A percentile compares a stretch with the other conserved stretches of the same genome.
Conservation (phyloP, 2,329 filamentous ascomycete species). For the Apiospora rasikravindrae region DNA sequence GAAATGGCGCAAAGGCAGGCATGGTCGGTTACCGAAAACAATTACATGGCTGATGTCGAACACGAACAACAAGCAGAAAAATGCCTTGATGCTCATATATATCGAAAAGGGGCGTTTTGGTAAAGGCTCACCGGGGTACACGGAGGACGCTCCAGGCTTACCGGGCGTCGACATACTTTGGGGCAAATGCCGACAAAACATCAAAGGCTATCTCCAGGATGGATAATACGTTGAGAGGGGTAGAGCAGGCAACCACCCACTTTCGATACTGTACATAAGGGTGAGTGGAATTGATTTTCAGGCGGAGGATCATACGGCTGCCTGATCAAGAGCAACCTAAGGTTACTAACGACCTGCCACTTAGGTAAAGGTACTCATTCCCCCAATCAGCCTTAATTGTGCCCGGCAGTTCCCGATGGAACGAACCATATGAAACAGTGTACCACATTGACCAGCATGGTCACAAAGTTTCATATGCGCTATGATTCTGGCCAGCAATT, state of each 20-base stretch:
- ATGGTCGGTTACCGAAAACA: neutral
- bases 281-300: neutral
- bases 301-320: neutral
- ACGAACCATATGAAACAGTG: neutral
- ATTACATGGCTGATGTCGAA: neutral
- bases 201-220: neutral
- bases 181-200: neutral
- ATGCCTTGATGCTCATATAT: neutral
- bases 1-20: neutral
- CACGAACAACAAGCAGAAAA: neutral
- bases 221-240: neutral
- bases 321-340: neutral
- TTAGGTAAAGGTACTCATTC: neutral
- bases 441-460: neutral
- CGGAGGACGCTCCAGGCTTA: neutral
- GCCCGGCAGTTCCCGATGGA: neutral
- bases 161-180: neutral
- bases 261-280: neutral
- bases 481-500: neutral
- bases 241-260: neutral
- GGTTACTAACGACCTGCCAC: neutral
- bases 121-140: neutral
- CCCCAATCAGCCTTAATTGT: neutral
- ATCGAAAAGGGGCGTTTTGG: neutral
- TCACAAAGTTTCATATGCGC: neutral